Evolutionary conservation across 2,329 filamentous ascomycete genomes (phyloP).

Genomic region (Pseudocercospora crystallina): DNA sequence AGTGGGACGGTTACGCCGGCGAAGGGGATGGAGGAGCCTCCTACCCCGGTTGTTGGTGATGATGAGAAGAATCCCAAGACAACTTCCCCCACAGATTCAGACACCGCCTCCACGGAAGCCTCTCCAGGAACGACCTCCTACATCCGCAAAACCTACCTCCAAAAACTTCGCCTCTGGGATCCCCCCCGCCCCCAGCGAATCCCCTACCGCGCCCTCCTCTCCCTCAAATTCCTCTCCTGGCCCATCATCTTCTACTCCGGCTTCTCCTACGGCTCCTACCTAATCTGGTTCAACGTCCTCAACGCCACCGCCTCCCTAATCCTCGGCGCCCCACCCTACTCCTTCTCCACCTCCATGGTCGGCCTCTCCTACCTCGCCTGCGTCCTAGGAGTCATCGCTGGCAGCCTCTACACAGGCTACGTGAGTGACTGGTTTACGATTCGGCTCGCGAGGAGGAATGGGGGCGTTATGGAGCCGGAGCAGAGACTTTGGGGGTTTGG

Average conservation of each 20-base stretch:
- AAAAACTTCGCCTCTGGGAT: slow-evolving; percentile 24
- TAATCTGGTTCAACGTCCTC: slow-evolving; percentile 33
- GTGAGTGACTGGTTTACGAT: slow-evolving; percentile 36
- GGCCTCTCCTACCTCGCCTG: slow-evolving; percentile 38
- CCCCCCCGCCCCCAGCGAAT: slow-evolving; percentile 29
- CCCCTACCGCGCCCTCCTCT: slow-evolving; percentile 31
- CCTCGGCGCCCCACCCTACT: slow-evolving; percentile 35
- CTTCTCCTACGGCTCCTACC: slow-evolving; percentile 39
- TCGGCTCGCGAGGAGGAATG: slow-evolving; percentile 36
- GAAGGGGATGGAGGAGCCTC: neutral
- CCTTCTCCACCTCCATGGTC: slow-evolving; percentile 38
- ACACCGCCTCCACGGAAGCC: neutral
- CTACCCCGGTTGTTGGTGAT: neutral
- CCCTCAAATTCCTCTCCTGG: slow-evolving; percentile 40
- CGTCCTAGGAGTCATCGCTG: slow-evolving; percentile 37
- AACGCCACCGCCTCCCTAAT: slow-evolving; percentile 41
- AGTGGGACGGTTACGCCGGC: neutral
- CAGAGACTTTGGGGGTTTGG: slow-evolving; percentile 41
- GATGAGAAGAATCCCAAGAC: neutral
- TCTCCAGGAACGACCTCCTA: slow-evolving; percentile 1
- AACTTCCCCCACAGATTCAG: neutral
- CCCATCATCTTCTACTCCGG: slow-evolving; percentile 40
- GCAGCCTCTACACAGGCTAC: slow-evolving; percentile 34
- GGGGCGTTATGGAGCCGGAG: slow-evolving; percentile 40
- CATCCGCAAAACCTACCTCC: slow-evolving; percentile 18